Percentiles rank a stretch among this genome's conserved stretches.
phyloP scores from a whole-genome alignment of 208 protist species.

The Willaertia magna region DNA sequence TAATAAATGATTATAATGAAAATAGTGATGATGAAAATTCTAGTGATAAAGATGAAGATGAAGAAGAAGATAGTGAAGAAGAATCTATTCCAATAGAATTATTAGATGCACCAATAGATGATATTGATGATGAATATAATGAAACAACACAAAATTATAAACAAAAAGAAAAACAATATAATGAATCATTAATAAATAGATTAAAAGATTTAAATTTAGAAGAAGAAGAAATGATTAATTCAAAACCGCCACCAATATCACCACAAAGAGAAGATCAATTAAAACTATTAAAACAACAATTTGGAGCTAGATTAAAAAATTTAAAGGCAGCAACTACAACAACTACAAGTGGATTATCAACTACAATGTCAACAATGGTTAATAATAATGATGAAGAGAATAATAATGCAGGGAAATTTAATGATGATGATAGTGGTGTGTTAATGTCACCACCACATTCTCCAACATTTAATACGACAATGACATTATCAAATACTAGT shows the following conservation, averaged over 20 bases:
- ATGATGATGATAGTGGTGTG: background rate
- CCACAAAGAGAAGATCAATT: background rate
- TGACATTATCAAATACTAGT: too few relatives aligned
- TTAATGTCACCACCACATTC: background rate
- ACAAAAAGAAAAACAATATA: too few relatives aligned
- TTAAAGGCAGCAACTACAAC: background rate
- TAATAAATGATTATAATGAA: background rate
- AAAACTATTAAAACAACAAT: background rate
- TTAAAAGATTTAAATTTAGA: too few relatives aligned
- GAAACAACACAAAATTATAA: too few relatives aligned
- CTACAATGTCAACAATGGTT: background rate
- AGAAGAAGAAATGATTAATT: too few relatives aligned
- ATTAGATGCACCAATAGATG: background rate
- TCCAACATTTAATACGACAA: too few relatives aligned
- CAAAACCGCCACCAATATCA: too few relatives aligned
- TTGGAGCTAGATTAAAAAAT: background rate
- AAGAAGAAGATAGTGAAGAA: background rate
- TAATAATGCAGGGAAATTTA: background rate
- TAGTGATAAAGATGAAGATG: background rate
- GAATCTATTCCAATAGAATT: background rate
- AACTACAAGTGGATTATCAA: background rate
- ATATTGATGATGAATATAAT: background rate
- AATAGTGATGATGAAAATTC: background rate
- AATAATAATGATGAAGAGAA: background rate
- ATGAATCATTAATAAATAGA: too few relatives aligned